Evolutionary conservation across 345 rosid genomes (phyloP), one percentile per base, ranked within the genome.

Genomic region (Brassica carinata): DNA sequence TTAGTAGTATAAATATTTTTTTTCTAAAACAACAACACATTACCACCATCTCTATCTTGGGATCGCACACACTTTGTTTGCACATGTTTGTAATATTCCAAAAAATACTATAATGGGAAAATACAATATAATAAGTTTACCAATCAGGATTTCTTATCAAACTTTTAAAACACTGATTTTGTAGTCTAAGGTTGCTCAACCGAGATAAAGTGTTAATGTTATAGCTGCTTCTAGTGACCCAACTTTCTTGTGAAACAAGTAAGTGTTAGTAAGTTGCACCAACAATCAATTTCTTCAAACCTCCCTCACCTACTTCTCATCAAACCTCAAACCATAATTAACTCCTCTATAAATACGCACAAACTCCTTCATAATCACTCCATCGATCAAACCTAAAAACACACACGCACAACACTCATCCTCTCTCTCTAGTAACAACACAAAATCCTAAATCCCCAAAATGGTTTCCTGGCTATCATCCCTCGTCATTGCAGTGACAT

Each of bases 401-500:
- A 17, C 23, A 31, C 30, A 57, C n/a, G n/a, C 8, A 29, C 66
- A 27, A 5, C 31, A 9, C 27, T 72, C 63, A n/a, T n/a, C n/a
- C n/a, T n/a, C n/a, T 19, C 27, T 72, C 63, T 66, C 18, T 18
- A 18, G 1, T 7, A n/a, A 48, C 18, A 72, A 38, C 19, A 23
- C 62, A 69, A 75, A 2, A n/a, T 3, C 29, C 29, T 29, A 45
- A 27, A 19, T 19, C 59, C 55, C 4, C 8, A 67, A 73, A 45
- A 79, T 80, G 83, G 61, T 23, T 62, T 10, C 40, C 0, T 69
- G 30, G 79, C 14, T 74, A 69, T 67, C 66, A 51, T 68, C 83
- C 5, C 65, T 80, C 11, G 71, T 80, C 66, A 34, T 80, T 62
- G 71, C 79, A 68, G 26, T 80, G 2, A 80, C 83, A 48, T 34